Evolutionary conservation across 306 rosid species (phyloP).

Genomic region (Echinosophora koreensis): DNA sequence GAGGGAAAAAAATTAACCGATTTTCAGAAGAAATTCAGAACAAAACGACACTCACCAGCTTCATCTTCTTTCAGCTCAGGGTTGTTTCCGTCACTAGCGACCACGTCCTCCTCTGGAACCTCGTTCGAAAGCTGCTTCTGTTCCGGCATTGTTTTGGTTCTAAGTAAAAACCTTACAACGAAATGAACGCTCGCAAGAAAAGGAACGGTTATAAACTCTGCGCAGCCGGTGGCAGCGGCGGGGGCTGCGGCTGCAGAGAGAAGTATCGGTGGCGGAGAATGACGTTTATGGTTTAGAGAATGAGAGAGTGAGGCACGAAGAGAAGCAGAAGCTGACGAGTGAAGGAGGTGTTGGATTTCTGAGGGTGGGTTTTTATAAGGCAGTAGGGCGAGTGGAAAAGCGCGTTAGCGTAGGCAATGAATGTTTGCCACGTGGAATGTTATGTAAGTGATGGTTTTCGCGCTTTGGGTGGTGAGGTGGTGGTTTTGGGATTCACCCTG

Average conservation of each 20-base stretch:
- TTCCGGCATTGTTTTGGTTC: conserved; percentile 69
- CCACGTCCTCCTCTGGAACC: conserved; percentile 52
- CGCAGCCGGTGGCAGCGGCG: not conserved
- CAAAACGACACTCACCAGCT: conserved; percentile 60
- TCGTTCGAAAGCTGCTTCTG: conserved; percentile 65
- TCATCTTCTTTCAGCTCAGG: conserved; percentile 51
- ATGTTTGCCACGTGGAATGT: no score
- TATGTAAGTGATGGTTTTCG: no score
- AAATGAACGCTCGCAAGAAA: not conserved
- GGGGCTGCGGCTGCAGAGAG: not conserved
- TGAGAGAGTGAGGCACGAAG: not conserved
- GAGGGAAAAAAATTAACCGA: not conserved
- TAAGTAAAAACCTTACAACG: conserved; percentile 25
- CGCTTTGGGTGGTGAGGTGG: no score
- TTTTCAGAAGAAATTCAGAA: conserved; percentile 8
- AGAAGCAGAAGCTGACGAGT: not conserved
- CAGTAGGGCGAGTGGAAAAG: no score
- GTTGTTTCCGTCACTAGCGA: conserved; percentile 39
- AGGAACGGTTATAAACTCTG: not conserved
- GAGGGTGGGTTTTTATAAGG: not conserved
- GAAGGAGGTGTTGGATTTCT: conserved; percentile 33
- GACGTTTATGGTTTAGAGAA: not conserved
- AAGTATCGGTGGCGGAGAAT: conserved; percentile 25
- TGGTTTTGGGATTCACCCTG: no score
- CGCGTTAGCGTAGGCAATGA: no score